Evolutionary conservation across 2,329 filamentous ascomycete genomes (phyloP).

Genomic region (Colletotrichum tabaci): DNA sequence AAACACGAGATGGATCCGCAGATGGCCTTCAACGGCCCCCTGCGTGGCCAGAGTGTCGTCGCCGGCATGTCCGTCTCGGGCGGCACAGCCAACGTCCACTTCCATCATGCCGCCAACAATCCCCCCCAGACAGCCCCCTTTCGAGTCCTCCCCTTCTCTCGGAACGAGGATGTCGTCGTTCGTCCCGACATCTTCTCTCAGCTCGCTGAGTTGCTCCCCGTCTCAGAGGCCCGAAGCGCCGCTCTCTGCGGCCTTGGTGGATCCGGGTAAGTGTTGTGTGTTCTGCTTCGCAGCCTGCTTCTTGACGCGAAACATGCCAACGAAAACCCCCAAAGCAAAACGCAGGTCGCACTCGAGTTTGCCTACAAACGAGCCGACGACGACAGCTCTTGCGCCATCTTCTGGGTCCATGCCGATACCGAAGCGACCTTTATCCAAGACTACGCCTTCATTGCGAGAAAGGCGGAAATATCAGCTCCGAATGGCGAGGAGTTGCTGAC

Average conservation of each 20-base stretch:
- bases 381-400: background rate
- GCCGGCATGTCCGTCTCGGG: constrained; percentile 3
- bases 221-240: background rate
- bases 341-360: background rate
- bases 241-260: background rate
- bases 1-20: background rate
- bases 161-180: background rate
- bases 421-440: background rate
- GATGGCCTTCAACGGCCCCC: background rate
- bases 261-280: background rate
- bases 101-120: background rate
- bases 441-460: background rate
- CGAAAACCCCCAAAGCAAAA: background rate
- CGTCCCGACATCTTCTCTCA: background rate
- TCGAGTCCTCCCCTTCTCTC: background rate
- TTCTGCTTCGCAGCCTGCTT: background rate
- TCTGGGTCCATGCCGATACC: constrained; percentile 5
- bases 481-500: background rate
- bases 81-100: background rate
- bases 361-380: background rate
- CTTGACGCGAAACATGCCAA: background rate
- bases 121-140: background rate
- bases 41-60: background rate
- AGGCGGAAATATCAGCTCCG: background rate
- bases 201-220: background rate